Conservation (phyloP, 768 basidiomycete genomes). For the Strobilomyces confusus region DNA sequence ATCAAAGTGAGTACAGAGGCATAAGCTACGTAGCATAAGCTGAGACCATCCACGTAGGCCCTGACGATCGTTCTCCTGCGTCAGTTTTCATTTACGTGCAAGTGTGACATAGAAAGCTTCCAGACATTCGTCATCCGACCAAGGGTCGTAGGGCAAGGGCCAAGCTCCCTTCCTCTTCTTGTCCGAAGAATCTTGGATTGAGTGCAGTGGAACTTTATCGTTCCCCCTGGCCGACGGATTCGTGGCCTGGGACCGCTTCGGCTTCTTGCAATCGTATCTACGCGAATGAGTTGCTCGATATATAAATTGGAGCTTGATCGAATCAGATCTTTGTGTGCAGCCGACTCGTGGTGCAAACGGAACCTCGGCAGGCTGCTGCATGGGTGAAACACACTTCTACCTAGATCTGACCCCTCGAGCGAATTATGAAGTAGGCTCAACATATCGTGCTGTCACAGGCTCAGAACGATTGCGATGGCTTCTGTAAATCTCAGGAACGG, state of each 20-base stretch:
- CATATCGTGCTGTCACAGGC: too few relatives aligned
- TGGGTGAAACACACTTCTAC: too few relatives aligned
- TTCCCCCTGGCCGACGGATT: background rate
- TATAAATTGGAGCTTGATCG: background rate
- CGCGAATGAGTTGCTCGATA: background rate
- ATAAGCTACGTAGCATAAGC: slow-evolving; percentile 19
- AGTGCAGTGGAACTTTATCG: background rate
- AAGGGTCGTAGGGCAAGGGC: slow-evolving; percentile 46
- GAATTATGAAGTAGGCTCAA: too few relatives aligned
- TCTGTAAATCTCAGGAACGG: too few relatives aligned
- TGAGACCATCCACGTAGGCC: slow-evolving; percentile 20
- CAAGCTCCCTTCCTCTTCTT: slow-evolving; percentile 54
- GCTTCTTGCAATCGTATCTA: background rate
- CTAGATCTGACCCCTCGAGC: too few relatives aligned
- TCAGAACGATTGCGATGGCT: too few relatives aligned
- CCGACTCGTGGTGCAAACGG: too few relatives aligned
- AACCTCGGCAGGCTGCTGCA: too few relatives aligned
- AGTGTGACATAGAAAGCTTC: slow-evolving; percentile 54
- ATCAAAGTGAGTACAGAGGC: slow-evolving; percentile 44
- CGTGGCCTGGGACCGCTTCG: background rate
- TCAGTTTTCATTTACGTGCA: slow-evolving; percentile 51
- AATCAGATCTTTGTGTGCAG: background rate
- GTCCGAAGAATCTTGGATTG: slow-evolving; percentile 33
- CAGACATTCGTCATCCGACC: slow-evolving; percentile 66
- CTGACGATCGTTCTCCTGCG: slow-evolving; percentile 48